phyloP scores from a whole-genome alignment of 768 basidiomycete genomes.

The Collybia mongolica region DNA sequence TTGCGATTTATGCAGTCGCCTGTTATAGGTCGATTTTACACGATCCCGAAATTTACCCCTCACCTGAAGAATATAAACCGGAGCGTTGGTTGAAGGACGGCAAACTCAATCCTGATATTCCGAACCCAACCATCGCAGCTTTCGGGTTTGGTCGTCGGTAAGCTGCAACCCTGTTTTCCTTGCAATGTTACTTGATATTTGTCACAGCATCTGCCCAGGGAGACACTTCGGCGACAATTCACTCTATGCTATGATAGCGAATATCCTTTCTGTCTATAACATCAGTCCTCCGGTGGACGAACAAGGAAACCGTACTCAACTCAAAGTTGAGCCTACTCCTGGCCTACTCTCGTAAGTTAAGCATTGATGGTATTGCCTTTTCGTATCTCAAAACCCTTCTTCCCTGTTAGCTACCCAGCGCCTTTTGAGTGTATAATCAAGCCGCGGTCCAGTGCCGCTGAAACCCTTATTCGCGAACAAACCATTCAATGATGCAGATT shows the following conservation, averaged over 20 bases:
- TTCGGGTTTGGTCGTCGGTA: constrained; percentile 7
- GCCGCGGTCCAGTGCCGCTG: no score
- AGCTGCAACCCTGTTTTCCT: constrained; percentile 9
- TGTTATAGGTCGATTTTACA: constrained; percentile 28
- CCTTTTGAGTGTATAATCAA: no score
- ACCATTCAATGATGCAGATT: no score
- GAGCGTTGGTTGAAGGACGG: constrained; percentile 35
- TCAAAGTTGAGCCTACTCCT: no score
- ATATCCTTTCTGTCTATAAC: constrained; percentile 33
- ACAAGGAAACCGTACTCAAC: neutral
- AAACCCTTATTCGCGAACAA: no score
- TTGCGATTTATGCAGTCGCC: constrained; percentile 18
- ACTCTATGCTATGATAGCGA: constrained; percentile 31
- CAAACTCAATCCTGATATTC: constrained; percentile 23
- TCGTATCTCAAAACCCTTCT: no score
- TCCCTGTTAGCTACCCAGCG: no score
- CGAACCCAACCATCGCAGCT: constrained; percentile 7
- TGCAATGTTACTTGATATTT: constrained; percentile 38
- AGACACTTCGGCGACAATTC: constrained; percentile 33
- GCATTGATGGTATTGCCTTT: no score
- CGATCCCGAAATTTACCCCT: constrained; percentile 23
- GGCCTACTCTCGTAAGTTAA: no score
- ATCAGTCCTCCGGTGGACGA: constrained; percentile 19
- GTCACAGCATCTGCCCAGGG: constrained; percentile 36
- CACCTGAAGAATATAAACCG: constrained; percentile 33